phyloP scores from a whole-genome alignment of 345 rosid species.

The Citrus glauca region DNA sequence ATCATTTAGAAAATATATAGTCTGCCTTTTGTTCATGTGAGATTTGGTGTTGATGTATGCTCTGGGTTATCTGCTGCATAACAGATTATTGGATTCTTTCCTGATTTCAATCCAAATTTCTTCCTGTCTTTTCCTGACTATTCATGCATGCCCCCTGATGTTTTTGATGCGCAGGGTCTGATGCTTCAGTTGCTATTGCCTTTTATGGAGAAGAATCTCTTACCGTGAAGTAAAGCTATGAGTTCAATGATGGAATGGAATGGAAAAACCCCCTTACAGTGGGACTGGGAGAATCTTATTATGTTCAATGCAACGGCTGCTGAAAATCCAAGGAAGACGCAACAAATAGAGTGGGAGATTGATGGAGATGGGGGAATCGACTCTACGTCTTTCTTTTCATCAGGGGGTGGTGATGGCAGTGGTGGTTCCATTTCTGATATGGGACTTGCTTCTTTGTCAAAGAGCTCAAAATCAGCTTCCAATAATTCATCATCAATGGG shows the following conservation, averaged over 20 bases:
- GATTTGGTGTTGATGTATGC: constrained; percentile 22
- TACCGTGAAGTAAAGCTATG: constrained; percentile 22
- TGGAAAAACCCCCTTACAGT: constrained; percentile 53
- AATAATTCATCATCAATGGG: constrained; percentile 56
- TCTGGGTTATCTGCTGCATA: constrained; percentile 1
- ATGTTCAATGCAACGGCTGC: constrained; percentile 50
- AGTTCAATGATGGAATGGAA: constrained; percentile 81
- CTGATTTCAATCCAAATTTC: background rate
- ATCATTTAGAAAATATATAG: constrained; percentile 5
- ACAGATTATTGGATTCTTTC: background rate
- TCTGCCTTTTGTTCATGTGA: constrained; percentile 12
- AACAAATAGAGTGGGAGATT: constrained; percentile 53
- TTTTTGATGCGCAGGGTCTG: constrained; percentile 27
- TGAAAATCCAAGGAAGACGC: constrained; percentile 50
- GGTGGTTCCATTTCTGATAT: constrained; percentile 63
- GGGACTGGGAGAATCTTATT: constrained; percentile 81
- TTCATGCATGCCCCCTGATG: background rate
- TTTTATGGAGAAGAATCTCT: constrained; percentile 18
- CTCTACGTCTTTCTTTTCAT: constrained; percentile 56
- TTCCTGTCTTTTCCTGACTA: background rate
- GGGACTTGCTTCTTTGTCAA: constrained; percentile 62
- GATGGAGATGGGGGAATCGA: constrained; percentile 62
- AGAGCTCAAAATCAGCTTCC: constrained; percentile 69
- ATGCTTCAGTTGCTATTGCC: background rate
- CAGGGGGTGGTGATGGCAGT: constrained; percentile 43